Conservation (phyloP, 306 rosid species). For the Argentina anserina region DNA sequence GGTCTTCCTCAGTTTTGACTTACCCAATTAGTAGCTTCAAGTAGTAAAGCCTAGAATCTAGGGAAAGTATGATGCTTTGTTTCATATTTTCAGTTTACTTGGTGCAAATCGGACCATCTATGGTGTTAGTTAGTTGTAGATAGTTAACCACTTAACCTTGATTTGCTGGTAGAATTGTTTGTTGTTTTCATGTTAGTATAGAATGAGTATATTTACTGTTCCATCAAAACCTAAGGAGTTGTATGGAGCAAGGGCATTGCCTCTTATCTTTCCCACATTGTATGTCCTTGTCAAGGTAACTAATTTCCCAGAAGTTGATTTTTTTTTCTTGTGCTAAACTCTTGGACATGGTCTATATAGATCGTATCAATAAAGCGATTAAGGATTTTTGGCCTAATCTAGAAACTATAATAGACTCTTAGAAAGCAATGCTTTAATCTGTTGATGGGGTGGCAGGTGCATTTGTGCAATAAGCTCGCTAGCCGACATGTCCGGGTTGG, state of each 20-base stretch:
- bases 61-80: background rate
- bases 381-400: background rate
- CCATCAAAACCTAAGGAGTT: background rate
- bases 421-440: conserved; percentile 12
- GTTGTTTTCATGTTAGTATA: background rate
- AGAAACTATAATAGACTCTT: conserved; percentile 9
- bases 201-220: background rate
- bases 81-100: background rate
- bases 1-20: background rate
- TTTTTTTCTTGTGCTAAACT: background rate
- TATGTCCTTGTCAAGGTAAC: background rate
- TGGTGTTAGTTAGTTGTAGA: background rate
- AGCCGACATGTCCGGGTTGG: conserved; percentile 96
- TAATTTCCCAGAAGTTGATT: background rate
- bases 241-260: background rate
- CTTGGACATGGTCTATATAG: background rate
- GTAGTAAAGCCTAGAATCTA: conserved; percentile 1
- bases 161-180: background rate
- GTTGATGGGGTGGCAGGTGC: conserved; percentile 59
- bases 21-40: background rate
- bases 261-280: background rate
- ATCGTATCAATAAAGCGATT: background rate
- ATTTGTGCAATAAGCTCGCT: conserved; percentile 95
- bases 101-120: background rate
- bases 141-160: background rate